phyloP scores from a whole-genome alignment of 2,329 filamentous ascomycete genomes.

The Colletotrichum neosansevieriae region DNA sequence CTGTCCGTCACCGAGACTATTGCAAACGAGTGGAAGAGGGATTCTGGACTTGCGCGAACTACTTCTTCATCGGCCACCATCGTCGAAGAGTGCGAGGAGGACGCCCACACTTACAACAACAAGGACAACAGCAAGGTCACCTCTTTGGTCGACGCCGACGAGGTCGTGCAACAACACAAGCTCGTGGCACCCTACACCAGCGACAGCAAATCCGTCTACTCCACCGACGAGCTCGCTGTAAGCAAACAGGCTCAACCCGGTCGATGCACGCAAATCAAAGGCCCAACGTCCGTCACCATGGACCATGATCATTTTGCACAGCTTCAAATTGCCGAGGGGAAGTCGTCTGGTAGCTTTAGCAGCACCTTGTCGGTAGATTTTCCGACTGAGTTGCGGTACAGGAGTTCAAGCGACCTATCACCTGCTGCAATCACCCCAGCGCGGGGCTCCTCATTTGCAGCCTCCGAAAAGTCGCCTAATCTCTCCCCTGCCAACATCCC shows the following conservation, averaged over 20 bases:
- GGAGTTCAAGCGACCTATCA: slow-evolving; percentile 44
- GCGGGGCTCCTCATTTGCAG: slow-evolving; percentile 43
- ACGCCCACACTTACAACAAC: slow-evolving; percentile 45
- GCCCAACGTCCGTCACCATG: slow-evolving; percentile 15
- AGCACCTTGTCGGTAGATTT: slow-evolving; percentile 43
- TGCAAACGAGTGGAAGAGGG: slow-evolving; percentile 63
- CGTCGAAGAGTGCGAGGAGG: slow-evolving; percentile 55
- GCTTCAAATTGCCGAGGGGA: slow-evolving; percentile 34
- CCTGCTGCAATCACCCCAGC: slow-evolving; percentile 45
- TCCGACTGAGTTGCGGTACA: slow-evolving; percentile 42
- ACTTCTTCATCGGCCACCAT: slow-evolving; percentile 55
- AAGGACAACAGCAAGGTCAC: slow-evolving; percentile 42
- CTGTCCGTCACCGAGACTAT: slow-evolving; percentile 41
- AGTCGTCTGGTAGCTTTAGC: slow-evolving; percentile 47
- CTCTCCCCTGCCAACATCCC: slow-evolving; percentile 40
- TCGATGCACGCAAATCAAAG: slow-evolving; percentile 27
- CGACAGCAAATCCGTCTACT: slow-evolving; percentile 49
- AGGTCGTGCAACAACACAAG: slow-evolving; percentile 38
- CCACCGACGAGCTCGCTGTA: slow-evolving; percentile 26
- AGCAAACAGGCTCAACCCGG: slow-evolving; percentile 12
- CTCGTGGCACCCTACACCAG: slow-evolving; percentile 40
- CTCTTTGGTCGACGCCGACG: neutral
- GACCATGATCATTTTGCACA: slow-evolving; percentile 24
- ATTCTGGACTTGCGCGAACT: slow-evolving; percentile 65
- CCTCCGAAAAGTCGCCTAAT: slow-evolving; percentile 39